These are phyloP conservation scores for Polychaeton citri DNA, from an alignment of 2,329 filamentous ascomycete genomes.

Conservation along the genomic window DNA sequence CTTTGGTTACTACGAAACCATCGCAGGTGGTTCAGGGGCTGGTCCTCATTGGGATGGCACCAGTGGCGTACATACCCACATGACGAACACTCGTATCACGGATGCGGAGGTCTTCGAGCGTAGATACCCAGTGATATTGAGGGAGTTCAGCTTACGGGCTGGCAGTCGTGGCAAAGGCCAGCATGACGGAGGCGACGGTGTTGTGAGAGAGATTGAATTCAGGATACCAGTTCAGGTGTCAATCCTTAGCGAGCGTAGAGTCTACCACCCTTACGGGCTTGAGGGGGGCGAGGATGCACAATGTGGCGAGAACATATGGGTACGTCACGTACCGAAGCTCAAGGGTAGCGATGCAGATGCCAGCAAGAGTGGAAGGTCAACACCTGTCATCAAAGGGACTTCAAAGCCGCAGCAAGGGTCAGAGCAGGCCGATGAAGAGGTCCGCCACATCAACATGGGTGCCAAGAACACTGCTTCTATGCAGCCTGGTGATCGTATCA, in stretches of 20 bases:
- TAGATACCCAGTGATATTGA: slow-evolving; percentile 60
- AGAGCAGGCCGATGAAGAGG: slow-evolving; percentile 12
- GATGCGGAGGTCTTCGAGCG: slow-evolving; percentile 69
- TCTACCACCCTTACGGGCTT: slow-evolving; percentile 69
- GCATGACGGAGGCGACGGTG: slow-evolving; percentile 62
- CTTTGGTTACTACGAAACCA: slow-evolving; percentile 81
- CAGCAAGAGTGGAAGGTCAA: too few species aligned
- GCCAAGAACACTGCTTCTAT: slow-evolving; percentile 71
- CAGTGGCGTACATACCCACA: slow-evolving; percentile 66
- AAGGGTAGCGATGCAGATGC: slow-evolving; percentile 18
- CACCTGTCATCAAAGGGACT: slow-evolving; percentile 2
- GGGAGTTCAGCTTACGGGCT: slow-evolving; percentile 52
- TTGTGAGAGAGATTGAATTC: slow-evolving; percentile 70
- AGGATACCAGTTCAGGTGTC: slow-evolving; percentile 63
- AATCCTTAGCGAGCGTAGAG: slow-evolving; percentile 64
- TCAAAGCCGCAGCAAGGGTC: slow-evolving; percentile 6
- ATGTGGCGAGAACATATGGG: slow-evolving; percentile 79
- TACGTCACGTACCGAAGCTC: slow-evolving; percentile 46
- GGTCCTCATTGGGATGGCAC: slow-evolving; percentile 61
- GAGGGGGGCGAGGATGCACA: slow-evolving; percentile 67
- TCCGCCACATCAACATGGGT: slow-evolving; percentile 57
- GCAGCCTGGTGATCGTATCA: slow-evolving; percentile 63
- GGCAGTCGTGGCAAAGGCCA: slow-evolving; percentile 53
- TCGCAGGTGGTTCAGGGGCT: slow-evolving; percentile 63
- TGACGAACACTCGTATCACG: slow-evolving; percentile 78